These are phyloP conservation scores for Brettanomyces anomalus DNA, from an alignment of 805 yeast species.

Conservation along the genomic window DNA sequence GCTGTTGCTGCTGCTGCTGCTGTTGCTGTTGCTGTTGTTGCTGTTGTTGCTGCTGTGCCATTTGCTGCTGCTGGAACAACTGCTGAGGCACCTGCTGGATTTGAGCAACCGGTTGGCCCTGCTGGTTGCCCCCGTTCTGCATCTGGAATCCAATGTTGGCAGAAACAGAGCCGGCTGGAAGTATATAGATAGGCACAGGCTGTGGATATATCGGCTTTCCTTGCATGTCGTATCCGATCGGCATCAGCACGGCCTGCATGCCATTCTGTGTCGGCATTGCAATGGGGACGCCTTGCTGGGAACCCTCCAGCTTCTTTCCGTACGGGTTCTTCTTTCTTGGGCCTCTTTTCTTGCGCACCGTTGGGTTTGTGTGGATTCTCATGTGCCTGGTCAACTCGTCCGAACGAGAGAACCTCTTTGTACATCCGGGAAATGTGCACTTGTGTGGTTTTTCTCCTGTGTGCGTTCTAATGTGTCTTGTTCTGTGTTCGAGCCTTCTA, in stretches of 20 bases:
- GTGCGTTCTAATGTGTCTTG: conserved; percentile 71
- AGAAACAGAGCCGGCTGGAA: conserved; percentile 18
- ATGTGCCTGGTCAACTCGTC: conserved; percentile 71
- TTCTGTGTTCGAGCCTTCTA: conserved; percentile 69
- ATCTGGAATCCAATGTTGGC: conserved; percentile 9
- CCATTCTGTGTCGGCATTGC: conserved; percentile 4
- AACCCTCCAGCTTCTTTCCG: conserved; percentile 8
- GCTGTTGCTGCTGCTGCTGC: conserved; percentile 2
- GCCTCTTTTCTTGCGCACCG: conserved; percentile 46
- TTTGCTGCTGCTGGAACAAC: conserved; percentile 4
- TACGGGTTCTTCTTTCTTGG: conserved; percentile 14
- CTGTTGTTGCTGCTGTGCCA: conserved; percentile 2
- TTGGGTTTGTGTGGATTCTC: conserved; percentile 65
- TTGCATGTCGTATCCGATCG: conserved; percentile 23
- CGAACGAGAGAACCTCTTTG: conserved; percentile 56
- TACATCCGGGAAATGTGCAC: conserved; percentile 66
- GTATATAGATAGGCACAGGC: conserved; percentile 21
- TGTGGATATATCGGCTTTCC: conserved; percentile 25
- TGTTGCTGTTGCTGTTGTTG: conserved; percentile 4
- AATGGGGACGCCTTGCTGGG: conserved; percentile 4
- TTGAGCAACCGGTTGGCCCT: conserved; percentile 2
- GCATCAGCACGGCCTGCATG: conserved; percentile 15
- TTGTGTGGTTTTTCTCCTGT: conserved; percentile 78
- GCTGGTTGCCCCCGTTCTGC: conserved; percentile 1
- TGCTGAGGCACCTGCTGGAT: background rate